Percentiles rank a stretch among this genome's conserved stretches.
Conservation (phyloP, 257 asterid genomes). For the Scutellaria barbata region DNA sequence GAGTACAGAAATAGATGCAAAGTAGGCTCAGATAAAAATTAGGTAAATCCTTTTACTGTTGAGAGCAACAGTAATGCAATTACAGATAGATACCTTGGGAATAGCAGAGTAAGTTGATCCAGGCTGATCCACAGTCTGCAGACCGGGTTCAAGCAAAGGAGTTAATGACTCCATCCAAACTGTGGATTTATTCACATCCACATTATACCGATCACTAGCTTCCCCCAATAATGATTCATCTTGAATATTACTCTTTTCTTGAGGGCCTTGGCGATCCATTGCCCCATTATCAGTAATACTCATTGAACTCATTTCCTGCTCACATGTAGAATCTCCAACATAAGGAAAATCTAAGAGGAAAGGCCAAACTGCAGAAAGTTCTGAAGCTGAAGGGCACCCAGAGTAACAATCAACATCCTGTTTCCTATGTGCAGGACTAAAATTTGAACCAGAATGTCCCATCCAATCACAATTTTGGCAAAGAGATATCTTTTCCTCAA, state of each 20-base stretch:
- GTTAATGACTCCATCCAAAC: constrained; percentile 35
- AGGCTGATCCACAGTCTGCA: constrained; percentile 28
- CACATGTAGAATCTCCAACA: constrained; percentile 49
- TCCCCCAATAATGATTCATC: constrained; percentile 29
- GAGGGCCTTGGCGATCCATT: constrained; percentile 23
- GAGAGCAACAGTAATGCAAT: constrained; percentile 26
- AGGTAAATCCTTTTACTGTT: not conserved
- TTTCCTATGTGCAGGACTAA: constrained; percentile 45
- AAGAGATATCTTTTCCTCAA: constrained; percentile 57
- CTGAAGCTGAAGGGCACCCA: constrained; percentile 59
- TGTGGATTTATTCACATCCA: constrained; percentile 39
- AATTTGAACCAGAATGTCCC: constrained; percentile 45
- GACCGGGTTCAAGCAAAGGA: constrained; percentile 34
- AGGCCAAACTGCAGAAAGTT: constrained; percentile 55
- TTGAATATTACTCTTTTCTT: constrained; percentile 30
- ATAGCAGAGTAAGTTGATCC: constrained; percentile 42
- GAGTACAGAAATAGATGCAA: constrained; percentile 21
- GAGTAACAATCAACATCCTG: constrained; percentile 53
- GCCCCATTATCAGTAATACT: constrained; percentile 42
- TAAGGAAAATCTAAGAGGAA: constrained; percentile 46
- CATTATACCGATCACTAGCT: constrained; percentile 34
- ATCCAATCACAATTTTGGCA: constrained; percentile 65
- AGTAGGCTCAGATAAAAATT: not conserved
- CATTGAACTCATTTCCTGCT: constrained; percentile 57
- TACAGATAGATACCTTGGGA: constrained; percentile 43